Base-by-base conservation (phyloP, 1,139 yeast species). In the Kurtzmaniella quercitrusa region DNA sequence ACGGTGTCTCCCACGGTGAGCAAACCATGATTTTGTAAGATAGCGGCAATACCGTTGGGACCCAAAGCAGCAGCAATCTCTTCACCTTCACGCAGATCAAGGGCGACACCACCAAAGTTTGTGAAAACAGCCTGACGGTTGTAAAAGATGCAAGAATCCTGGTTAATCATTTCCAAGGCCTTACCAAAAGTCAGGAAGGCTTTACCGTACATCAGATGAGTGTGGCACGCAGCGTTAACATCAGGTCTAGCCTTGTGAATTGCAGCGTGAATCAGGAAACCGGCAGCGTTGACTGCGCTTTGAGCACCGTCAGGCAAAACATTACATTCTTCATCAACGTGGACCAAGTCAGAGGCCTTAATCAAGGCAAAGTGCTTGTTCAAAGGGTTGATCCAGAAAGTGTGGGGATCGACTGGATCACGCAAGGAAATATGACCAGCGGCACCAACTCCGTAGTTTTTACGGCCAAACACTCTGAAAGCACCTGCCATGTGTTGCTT, bases 361-460 rank as follows among this genome's bases (percentile, higher is more conserved):
- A 82, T 66, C 45, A 80, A 60, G 14, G 78, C 75, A 55, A 79
- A 82, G 54, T 82, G 88, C 47, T 70, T 72, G 33, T 82, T 85
- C 47, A 82, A 60, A 2, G 88, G 89, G 59, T 82, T 82, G 57
- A 82, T 81, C 89, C 89, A 82, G 57, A 82, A 82, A 3, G 85
- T 80, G 36, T 68, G 60, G 19, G 83, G 82, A 47, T 78, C 73
- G 26, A 80, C 79, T 3, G 89, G 88, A 51, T 82, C 89, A 47
- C 86, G 71, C 17, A 82, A 71, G 6, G 87, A 79, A 42, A 82
- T 81, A 56, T 82, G 89, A 33, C 88, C 89, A 1, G 88, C 84
- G 20, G 76, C 57, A 6, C 88, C 88, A 53, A 80, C 83, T 14
- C 78, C 66, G 60, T 65, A 82, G 17, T 82, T 83, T 49, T 71